Evolutionary conservation across 805 yeast genomes (phyloP), one percentile per base, ranked within the genome.

Genomic region (Komagataella populi): DNA sequence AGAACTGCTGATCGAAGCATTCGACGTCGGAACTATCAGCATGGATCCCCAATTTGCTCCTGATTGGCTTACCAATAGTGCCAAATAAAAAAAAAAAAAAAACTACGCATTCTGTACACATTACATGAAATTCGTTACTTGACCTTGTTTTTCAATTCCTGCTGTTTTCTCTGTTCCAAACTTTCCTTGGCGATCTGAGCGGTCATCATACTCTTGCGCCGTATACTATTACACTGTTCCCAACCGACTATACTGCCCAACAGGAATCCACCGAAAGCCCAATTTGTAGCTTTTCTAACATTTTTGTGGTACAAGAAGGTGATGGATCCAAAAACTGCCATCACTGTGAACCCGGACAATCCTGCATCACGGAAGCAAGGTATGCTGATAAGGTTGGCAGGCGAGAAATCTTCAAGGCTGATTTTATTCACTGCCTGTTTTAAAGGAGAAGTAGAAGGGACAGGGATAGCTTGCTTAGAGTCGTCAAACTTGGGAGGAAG

Each of bases 351-450:
- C 6, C 95, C 95, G 1, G 88, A 73, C 51, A 86, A 64, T 56
- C 85, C 86, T 0, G 93, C 87, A 50, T 84, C 90, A 55, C 93
- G 68, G 60, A 86, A 84, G 60, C 95, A 86, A 2, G 95, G 93
- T 59, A 84, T 83, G 48, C 68, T 64, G 2, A 78, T 69, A 49
- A 82, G 67, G 46, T 72, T 74, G 6, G 70, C 70, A 6, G 80
- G 56, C 2, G 71, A 63, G 59, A 85, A 81, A 56, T 83, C 87
- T 0, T 74, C 67, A 20, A 66, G 48, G 20, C 70, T 63, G 10
- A 84, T 63, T 4, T 72, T 57, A 6, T 63, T 60, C 51, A 75
- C 62, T 0, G 80, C 83, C 49, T 58, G 57, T 39, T 60, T 61
- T 16, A 68, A 65, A 64, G 64, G 64, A 14, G 64, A 60, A 44